Conservation (phyloP, 2,329 filamentous ascomycete species). For the Fusarium zealandicum region DNA sequence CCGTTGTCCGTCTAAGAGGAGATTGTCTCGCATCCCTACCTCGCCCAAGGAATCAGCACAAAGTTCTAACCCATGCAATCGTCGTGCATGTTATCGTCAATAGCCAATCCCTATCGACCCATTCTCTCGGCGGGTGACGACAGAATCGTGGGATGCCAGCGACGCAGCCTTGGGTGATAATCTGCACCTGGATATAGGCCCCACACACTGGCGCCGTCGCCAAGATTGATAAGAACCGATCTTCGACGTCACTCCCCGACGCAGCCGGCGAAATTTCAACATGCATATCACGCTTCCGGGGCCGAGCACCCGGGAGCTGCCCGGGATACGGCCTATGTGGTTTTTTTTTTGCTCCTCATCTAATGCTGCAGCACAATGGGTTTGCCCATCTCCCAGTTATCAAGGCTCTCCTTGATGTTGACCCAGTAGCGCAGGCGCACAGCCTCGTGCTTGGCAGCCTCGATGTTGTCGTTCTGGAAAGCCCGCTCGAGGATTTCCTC, state of each 20-base stretch:
- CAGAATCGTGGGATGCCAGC: slow-evolving; percentile 9
- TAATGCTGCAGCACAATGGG: slow-evolving; percentile 61
- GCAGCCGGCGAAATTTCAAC: background rate
- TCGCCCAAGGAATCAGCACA: background rate
- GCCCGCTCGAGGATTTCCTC: slow-evolving; percentile 68
- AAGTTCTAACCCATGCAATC: background rate
- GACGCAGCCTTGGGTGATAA: background rate
- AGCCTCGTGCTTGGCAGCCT: slow-evolving; percentile 73
- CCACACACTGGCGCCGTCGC: slow-evolving; percentile 1
- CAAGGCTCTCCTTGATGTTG: slow-evolving; percentile 81
- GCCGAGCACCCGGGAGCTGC: background rate
- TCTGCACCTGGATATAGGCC: background rate
- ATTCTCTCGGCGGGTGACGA: slow-evolving; percentile 11
- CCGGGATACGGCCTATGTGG: background rate
- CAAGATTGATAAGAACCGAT: background rate
- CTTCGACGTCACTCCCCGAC: background rate
- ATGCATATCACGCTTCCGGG: background rate
- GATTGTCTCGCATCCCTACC: background rate
- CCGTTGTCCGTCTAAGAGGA: background rate
- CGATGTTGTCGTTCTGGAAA: slow-evolving; percentile 72
- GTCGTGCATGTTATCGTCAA: background rate
- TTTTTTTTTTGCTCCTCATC: background rate
- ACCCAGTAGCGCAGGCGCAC: slow-evolving; percentile 88
- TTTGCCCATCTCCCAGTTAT: slow-evolving; percentile 84
- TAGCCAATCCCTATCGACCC: slow-evolving; percentile 5